Evolutionary conservation across 192 early-diverging fungal genomes (phyloP), one percentile per base, ranked within the genome.

Genomic region (Entomortierella parvispora): DNA sequence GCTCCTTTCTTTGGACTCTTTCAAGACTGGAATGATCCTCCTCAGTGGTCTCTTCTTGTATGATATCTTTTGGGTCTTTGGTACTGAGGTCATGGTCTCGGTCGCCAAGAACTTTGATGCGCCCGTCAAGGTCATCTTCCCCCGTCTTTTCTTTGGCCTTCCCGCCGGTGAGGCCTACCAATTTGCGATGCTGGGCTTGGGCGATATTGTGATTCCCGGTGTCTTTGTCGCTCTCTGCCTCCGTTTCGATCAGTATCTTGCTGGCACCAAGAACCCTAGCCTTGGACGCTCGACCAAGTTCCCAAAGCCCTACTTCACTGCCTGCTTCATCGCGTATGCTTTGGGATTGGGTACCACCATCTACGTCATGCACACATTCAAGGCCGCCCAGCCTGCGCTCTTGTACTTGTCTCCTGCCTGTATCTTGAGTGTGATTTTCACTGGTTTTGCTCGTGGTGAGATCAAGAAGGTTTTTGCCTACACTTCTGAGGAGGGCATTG

Each of bases 41-140:
- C 88, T 99, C 29, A 80, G 87, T 23, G 96, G 93, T 18, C 81
- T 99, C 45, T 99, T 99, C 83, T 78, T 96, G 26, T 99, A 99
- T 72, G 97, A 99, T 81, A 89, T 99, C 54, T 99, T 98, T 67
- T 99, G 97, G 97, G 97, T 99, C 63, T 99, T 99, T 86, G 95
- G 95, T 37, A 98, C 97, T 7, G 92, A 95, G 42, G 97, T 99
- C 20, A 99, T 99, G 97, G 97, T 98, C 7, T 92, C 93, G 9
- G 97, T 99, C 23, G 97, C 97, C 44, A 96, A 93, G 83, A 92
- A 89, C 61, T 94, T 98, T 81, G 97, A 99, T 71, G 95, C 93
- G 6, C 97, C 97, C 33, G 94, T 99, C 80, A 99, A 99, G 87
- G 91, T 99, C 3, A 81, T 96, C 42, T 95, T 89, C 79, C 95